A percentile compares a stretch with the other conserved stretches of the same genome.
Conservation (phyloP, 2,329 filamentous ascomycete genomes). For the Aspergillus flavus region DNA sequence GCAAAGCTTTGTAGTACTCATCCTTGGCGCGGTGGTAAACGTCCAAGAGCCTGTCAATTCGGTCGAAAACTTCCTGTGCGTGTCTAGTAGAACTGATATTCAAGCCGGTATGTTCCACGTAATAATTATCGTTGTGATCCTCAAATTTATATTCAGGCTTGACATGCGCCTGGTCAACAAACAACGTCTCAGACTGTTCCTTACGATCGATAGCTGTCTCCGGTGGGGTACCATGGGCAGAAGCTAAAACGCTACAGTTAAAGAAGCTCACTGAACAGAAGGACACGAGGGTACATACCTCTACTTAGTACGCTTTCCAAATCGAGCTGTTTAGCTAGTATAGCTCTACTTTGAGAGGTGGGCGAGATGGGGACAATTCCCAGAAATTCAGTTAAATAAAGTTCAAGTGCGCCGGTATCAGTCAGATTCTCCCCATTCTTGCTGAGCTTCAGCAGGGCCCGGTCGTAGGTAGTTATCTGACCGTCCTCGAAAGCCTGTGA, state of each 20-base stretch:
- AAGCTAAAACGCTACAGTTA: background rate
- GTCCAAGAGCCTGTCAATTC: slow-evolving; percentile 26
- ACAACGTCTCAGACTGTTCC: background rate
- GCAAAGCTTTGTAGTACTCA: slow-evolving; percentile 37
- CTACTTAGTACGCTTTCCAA: slow-evolving; percentile 27
- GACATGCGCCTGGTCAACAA: background rate
- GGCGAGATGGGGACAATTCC: slow-evolving; percentile 29
- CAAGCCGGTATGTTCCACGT: background rate
- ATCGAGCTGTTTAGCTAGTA: slow-evolving; percentile 32
- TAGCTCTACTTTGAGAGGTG: slow-evolving; percentile 21
- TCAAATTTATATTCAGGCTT: background rate
- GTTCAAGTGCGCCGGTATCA: slow-evolving; percentile 37
- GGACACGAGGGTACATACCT: slow-evolving; percentile 22
- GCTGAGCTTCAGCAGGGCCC: slow-evolving; percentile 39
- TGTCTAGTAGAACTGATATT: background rate
- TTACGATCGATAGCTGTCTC: background rate
- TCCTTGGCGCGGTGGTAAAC: slow-evolving; percentile 41
- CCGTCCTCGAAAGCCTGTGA: slow-evolving; percentile 37
- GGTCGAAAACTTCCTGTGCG: background rate
- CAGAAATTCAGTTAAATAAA: slow-evolving; percentile 44
- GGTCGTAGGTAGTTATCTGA: slow-evolving; percentile 46
- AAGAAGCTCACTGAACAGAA: background rate
- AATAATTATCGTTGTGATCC: background rate
- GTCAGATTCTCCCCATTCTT: slow-evolving; percentile 33
- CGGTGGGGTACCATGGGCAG: background rate